These are phyloP conservation scores for Eucommia ulmoides DNA, from an alignment of 257 asterid genomes.

Conservation along the genomic window DNA sequence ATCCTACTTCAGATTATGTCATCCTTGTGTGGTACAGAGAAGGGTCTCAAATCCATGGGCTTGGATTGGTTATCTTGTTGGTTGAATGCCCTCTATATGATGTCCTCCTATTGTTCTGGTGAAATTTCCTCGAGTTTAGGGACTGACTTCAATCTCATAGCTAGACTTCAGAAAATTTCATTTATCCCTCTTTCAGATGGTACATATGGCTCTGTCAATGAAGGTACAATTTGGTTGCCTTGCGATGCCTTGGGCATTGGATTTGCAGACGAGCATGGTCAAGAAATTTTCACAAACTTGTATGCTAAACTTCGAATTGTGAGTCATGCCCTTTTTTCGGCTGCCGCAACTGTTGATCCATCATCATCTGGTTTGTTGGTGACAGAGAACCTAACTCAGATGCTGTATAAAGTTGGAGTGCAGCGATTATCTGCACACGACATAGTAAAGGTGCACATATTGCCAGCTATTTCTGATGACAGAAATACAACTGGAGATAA, in stretches of 20 bases:
- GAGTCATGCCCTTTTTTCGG: constrained; percentile 58
- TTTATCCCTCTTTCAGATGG: constrained; percentile 89
- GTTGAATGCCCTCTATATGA: constrained; percentile 49
- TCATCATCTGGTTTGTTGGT: constrained; percentile 30
- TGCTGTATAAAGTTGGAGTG: constrained; percentile 80
- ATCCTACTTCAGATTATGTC: constrained; percentile 41
- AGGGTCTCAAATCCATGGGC: constrained; percentile 62
- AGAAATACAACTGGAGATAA: constrained; percentile 26
- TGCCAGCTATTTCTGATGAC: constrained; percentile 54
- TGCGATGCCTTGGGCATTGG: constrained; percentile 32
- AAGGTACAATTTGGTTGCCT: constrained; percentile 75
- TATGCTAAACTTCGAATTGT: constrained; percentile 59
- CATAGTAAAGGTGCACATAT: constrained; percentile 61
- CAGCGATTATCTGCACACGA: constrained; percentile 87
- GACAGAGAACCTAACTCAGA: constrained; percentile 44
- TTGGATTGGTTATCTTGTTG: constrained; percentile 67
- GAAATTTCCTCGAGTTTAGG: constrained; percentile 25
- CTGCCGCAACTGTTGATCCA: constrained; percentile 31
- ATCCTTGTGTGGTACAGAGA: constrained; percentile 44
- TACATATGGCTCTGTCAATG: constrained; percentile 49
- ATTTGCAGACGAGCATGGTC: constrained; percentile 33
- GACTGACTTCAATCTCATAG: constrained; percentile 37
- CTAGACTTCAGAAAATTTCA: constrained; percentile 44
- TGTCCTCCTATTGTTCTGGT: constrained; percentile 25
- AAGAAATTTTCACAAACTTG: constrained; percentile 54